Conservation (phyloP, 129 eudicot genomes). For the Chrysanthemum seticuspe region DNA sequence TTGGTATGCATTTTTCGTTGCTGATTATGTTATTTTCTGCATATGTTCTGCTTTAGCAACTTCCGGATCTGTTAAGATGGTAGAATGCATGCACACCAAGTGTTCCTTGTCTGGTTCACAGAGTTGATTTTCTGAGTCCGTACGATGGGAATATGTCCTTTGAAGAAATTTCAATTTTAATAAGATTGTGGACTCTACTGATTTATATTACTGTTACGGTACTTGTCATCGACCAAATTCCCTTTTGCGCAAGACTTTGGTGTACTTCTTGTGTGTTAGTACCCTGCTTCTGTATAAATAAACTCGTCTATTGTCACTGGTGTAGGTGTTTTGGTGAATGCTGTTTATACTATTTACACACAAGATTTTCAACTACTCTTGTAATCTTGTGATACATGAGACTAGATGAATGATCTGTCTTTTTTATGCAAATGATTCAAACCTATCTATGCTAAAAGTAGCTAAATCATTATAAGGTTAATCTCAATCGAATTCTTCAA, state of each 20-base stretch:
- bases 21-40: neutral
- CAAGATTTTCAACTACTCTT: neutral
- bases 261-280: neutral
- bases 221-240: neutral
- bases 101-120: neutral
- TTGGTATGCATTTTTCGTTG: neutral
- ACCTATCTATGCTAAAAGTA: too few species aligned
- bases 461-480: too few species aligned
- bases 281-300: neutral
- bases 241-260: slow-evolving; percentile 4
- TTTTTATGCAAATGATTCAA: too few species aligned
- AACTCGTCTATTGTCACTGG: neutral
- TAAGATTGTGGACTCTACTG: neutral
- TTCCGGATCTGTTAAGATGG: slow-evolving; percentile 9
- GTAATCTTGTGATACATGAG: too few species aligned
- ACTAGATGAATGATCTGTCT: too few species aligned
- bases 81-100: neutral
- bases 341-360: neutral
- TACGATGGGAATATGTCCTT: neutral
- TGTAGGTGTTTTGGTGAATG: neutral
- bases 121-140: neutral
- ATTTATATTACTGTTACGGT: neutral
- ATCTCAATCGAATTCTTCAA: too few species aligned
- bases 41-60: slow-evolving; percentile 12
- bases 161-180: neutral